Conservation (phyloP, 2,329 filamentous ascomycete species). For the Aspergillus ibericus region DNA sequence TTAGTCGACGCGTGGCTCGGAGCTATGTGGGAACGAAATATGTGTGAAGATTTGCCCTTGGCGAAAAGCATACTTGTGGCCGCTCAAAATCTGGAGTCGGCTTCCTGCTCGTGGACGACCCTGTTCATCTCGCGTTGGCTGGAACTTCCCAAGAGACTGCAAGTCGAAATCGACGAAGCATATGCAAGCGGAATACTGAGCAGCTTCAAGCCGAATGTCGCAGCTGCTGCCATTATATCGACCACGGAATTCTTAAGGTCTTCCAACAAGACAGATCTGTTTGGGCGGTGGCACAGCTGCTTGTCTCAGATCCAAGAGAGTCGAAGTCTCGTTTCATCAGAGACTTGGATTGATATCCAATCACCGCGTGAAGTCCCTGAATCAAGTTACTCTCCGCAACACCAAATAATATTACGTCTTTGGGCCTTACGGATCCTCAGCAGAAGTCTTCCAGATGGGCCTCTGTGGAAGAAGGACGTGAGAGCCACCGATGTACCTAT, state of each 20-base stretch:
- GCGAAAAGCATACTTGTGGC: conserved; percentile 33
- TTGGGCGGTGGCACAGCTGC: conserved; percentile 35
- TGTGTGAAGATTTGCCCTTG: conserved; percentile 20
- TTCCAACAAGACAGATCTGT: conserved; percentile 17
- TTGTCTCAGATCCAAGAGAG: conserved; percentile 24
- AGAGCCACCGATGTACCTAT: conserved; percentile 23
- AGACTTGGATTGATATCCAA: conserved; percentile 27
- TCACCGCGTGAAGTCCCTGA: not conserved
- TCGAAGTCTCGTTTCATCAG: conserved; percentile 23
- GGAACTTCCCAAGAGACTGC: conserved; percentile 10
- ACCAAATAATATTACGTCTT: conserved; percentile 34
- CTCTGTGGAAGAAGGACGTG: conserved; percentile 20
- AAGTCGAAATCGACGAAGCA: conserved; percentile 8
- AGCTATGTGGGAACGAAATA: conserved; percentile 22
- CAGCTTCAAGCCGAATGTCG: conserved; percentile 25
- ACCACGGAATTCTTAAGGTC: conserved; percentile 35
- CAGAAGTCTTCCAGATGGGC: conserved; percentile 19
- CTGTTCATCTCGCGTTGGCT: conserved; percentile 31
- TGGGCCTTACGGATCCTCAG: conserved; percentile 34
- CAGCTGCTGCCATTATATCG: conserved; percentile 29
- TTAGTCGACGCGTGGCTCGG: conserved; percentile 35
- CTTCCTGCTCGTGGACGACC: conserved; percentile 23
- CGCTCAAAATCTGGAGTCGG: conserved; percentile 21
- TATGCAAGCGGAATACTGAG: conserved; percentile 24
- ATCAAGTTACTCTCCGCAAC: conserved; percentile 16